Percentiles rank a stretch among this genome's conserved stretches.
phyloP scores from a whole-genome alignment of 495 filamentous ascomycete species.

The Pseudevernia furfuracea region DNA sequence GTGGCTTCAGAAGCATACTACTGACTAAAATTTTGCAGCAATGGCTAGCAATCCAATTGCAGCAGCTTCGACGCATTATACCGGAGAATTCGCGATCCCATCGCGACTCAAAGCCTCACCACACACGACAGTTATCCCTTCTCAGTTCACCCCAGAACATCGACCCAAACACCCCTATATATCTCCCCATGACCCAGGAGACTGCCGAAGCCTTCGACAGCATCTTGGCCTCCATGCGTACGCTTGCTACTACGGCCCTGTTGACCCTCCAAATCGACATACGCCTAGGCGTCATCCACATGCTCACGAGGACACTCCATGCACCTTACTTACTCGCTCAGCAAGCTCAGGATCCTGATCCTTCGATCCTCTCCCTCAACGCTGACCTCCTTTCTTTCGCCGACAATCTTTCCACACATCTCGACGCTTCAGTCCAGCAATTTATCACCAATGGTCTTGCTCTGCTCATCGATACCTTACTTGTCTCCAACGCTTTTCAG shows the following conservation, averaged over 20 bases:
- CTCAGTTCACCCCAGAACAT: slow-evolving; percentile 52
- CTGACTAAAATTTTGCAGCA: slow-evolving; percentile 43
- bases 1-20: neutral
- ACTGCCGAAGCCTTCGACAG: slow-evolving; percentile 84
- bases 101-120: slow-evolving; percentile 35
- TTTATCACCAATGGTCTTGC: slow-evolving; percentile 71
- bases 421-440: slow-evolving; percentile 51
- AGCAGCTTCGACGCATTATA: slow-evolving; percentile 66
- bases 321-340: slow-evolving; percentile 55
- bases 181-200: slow-evolving; percentile 82
- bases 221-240: slow-evolving; percentile 69
- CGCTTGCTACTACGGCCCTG: slow-evolving; percentile 67
- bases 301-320: slow-evolving; percentile 43
- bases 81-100: slow-evolving; percentile 34
- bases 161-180: slow-evolving; percentile 55
- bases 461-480: slow-evolving; percentile 59
- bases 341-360: slow-evolving; percentile 69
- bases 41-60: slow-evolving; percentile 81
- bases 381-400: slow-evolving; percentile 74
- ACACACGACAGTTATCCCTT: slow-evolving; percentile 71
- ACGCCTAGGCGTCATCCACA: slow-evolving; percentile 70
- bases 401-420: slow-evolving; percentile 62
- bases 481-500: slow-evolving; percentile 55
- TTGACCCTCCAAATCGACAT: slow-evolving; percentile 82
- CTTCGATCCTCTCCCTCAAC: slow-evolving; percentile 69